These are phyloP conservation scores for Dalbergia cochinchinensis DNA, from an alignment of 306 rosid species.

Conservation along the genomic window DNA sequence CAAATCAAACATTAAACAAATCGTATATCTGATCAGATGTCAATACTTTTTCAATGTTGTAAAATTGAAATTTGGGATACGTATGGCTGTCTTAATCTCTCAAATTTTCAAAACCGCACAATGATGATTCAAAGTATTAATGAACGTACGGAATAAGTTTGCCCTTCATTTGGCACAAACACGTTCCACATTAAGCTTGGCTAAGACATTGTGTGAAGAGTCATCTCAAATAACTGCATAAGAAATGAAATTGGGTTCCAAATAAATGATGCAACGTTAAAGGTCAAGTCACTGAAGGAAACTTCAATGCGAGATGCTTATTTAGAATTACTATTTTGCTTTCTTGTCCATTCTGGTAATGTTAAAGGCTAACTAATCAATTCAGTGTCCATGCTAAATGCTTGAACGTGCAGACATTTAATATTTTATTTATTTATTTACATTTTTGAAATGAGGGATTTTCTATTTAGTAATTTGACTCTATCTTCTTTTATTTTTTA, in stretches of 20 bases:
- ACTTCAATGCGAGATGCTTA: slow-evolving; percentile 35
- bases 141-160: neutral
- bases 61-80: neutral
- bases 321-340: slow-evolving; percentile 33
- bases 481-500: no score
- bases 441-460: no score
- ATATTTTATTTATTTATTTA: no score
- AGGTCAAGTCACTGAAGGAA: slow-evolving; percentile 35
- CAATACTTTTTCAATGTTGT: neutral
- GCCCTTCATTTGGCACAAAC: slow-evolving; percentile 25
- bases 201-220: slow-evolving; percentile 6
- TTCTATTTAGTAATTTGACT: no score
- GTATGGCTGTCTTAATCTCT: slow-evolving; percentile 5
- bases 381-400: neutral
- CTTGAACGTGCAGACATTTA: no score
- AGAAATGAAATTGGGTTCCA: slow-evolving; percentile 5
- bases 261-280: slow-evolving; percentile 8
- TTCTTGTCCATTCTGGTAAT: slow-evolving; percentile 4
- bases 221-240: neutral
- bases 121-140: neutral
- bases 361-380: neutral
- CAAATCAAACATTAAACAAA: neutral
- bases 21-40: neutral
- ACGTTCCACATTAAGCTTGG: slow-evolving; percentile 22
- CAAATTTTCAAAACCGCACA: neutral